phyloP scores from a whole-genome alignment of 2,329 filamentous ascomycete species.

The Colletotrichum sp. region DNA sequence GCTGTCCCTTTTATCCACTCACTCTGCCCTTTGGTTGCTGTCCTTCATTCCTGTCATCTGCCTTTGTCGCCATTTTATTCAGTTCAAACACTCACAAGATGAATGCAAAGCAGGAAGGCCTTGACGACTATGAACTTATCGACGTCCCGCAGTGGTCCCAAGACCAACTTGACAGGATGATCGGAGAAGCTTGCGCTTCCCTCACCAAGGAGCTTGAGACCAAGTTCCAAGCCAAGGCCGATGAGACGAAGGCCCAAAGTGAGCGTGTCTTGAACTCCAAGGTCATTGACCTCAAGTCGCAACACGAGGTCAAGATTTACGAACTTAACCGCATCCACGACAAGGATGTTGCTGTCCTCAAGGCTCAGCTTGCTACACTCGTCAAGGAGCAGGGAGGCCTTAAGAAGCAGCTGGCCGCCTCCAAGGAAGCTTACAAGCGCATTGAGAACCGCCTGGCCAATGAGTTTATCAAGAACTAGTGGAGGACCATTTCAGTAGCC shows the following conservation, averaged over 20 bases:
- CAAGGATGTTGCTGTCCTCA: neutral
- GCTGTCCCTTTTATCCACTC: accelerated
- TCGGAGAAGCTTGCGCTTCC: accelerated
- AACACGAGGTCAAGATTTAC: neutral
- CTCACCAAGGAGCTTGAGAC: neutral
- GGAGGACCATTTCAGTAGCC: accelerated
- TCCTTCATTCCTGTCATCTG: neutral
- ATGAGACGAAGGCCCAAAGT: neutral
- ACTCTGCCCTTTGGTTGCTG: neutral
- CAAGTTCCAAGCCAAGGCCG: accelerated
- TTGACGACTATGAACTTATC: neutral
- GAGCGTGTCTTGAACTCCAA: neutral
- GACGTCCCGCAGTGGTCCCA: neutral
- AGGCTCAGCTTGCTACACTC: accelerated
- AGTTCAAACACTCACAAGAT: neutral
- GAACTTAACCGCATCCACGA: neutral
- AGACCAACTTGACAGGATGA: accelerated
- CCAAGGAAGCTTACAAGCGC: neutral
- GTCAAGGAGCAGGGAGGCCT: neutral
- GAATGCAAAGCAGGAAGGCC: neutral
- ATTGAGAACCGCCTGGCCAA: neutral
- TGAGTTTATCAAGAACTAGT: neutral
- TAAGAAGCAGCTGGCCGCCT: neutral
- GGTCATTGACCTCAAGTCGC: neutral
- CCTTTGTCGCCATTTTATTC: neutral